Evolutionary conservation across 306 rosid species (phyloP).

Genomic region (Abrus pulchellus): DNA sequence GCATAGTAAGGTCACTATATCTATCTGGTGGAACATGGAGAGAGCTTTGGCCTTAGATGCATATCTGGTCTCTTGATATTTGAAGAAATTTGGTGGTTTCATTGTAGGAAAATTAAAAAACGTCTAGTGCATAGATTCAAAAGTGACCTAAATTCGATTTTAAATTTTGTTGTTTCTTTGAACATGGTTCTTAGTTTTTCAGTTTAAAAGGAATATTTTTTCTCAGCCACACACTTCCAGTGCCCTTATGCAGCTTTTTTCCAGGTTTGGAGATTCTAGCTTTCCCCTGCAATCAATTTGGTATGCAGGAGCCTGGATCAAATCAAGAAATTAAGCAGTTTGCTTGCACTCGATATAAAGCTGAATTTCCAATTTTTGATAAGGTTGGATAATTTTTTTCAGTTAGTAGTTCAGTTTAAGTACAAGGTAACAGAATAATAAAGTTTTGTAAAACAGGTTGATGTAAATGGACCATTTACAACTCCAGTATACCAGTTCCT

Average conservation of each 20-base stretch:
- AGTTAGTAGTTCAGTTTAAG: conserved; percentile 27
- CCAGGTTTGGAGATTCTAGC: conserved; percentile 95
- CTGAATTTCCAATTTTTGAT: conserved; percentile 94
- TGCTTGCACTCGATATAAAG: conserved; percentile 94
- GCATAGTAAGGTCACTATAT: conserved; percentile 12
- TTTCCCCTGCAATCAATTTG: conserved; percentile 99
- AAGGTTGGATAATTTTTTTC: conserved; percentile 67
- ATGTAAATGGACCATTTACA: conserved; percentile 96
- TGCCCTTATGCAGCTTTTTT: conserved; percentile 38
- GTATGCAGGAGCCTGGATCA: conserved; percentile 96
- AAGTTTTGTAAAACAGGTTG: conserved; percentile 71
- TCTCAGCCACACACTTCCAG: conserved; percentile 24
- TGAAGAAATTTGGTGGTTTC: conserved; percentile 1
- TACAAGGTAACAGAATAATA: conserved; percentile 34
- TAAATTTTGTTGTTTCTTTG: conserved; percentile 21
- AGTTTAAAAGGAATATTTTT: conserved; percentile 39
- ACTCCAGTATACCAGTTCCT: conserved; percentile 93
- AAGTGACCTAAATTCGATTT: conserved; percentile 33
- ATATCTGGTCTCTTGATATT: conserved; percentile 17
- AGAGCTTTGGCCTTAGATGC: conserved; percentile 34
- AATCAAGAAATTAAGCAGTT: conserved; percentile 93
- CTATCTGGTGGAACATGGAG: conserved; percentile 23
- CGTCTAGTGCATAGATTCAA: not conserved
- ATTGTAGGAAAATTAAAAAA: conserved; percentile 22
- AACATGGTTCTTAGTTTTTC: conserved; percentile 7